Evolutionary conservation across 768 basidiomycete species (phyloP).

Genomic region (Russula abietina): DNA sequence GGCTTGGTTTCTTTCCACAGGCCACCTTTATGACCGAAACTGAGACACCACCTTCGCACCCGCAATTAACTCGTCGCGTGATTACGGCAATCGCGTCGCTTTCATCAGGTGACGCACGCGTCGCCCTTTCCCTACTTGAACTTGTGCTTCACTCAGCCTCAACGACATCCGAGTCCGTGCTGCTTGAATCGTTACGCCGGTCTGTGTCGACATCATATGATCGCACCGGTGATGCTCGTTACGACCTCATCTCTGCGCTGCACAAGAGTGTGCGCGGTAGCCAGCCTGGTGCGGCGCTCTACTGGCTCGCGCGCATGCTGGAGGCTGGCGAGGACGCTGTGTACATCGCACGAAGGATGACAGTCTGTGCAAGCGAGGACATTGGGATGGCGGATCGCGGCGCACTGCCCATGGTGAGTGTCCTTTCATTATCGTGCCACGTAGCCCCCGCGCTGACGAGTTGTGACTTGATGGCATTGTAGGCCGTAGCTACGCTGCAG

Average conservation of each 20-base stretch:
- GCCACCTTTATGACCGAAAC: background rate
- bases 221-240: slow-evolving; percentile 66
- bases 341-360: slow-evolving; percentile 65
- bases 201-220: slow-evolving; percentile 68
- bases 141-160: slow-evolving; percentile 48
- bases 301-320: slow-evolving; percentile 85
- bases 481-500: slow-evolving; percentile 59
- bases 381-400: slow-evolving; percentile 73
- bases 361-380: slow-evolving; percentile 82
- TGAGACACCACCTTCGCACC: slow-evolving; percentile 26
- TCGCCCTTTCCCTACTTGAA: slow-evolving; percentile 72
- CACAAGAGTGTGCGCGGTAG: slow-evolving; percentile 80
- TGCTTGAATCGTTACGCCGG: slow-evolving; percentile 53
- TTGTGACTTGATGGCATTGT: slow-evolving; percentile 12
- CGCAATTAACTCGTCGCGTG: slow-evolving; percentile 44
- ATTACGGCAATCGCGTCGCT: slow-evolving; percentile 46
- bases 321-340: slow-evolving; percentile 75
- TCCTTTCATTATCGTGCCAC: background rate
- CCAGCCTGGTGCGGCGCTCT: slow-evolving; percentile 72
- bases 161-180: slow-evolving; percentile 38
- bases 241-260: slow-evolving; percentile 79
- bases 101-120: slow-evolving; percentile 66
- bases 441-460: background rate
- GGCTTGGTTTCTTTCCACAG: background rate
- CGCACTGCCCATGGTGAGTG: slow-evolving; percentile 67